Evolutionary conservation across 805 yeast species (phyloP), one percentile per base, ranked within the genome.

Genomic region (Candida namnaoensis): DNA sequence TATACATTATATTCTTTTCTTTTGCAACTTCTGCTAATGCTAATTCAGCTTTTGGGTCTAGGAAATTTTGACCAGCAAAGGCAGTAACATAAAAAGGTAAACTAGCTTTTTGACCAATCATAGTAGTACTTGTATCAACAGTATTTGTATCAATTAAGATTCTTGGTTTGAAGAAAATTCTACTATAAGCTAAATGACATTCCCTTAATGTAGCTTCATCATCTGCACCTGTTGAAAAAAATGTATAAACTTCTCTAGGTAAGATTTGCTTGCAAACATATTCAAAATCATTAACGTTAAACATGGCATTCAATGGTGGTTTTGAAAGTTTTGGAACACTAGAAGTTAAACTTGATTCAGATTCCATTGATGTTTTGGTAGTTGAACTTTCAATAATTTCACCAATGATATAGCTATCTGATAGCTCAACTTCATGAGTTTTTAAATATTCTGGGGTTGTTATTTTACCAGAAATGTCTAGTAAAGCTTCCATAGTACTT

Each of bases 201-300:
- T 65, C 68, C 40, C 67, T 48, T 44, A 69, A 52, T 1, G 76
- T 57, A 27, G 66, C 52, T 49, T 71, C 68, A 53, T 72, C 78
- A 40, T 72, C 74, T 24, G 72, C 56, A 4, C 73, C 77, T 9
- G 76, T 69, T 1, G 68, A 61, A 46, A 56, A 68, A 50, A 68
- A 73, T 27, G 62, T 62, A 63, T 67, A 66, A 2, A 70, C 64
- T 8, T 57, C 48, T 7, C 46, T 52, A 5, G 68, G 57, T 24
- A 66, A 45, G 7, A 57, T 52, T 39, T 63, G 45, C 36, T 53
- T 53, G n/a, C 72, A 70, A 12, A 66, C 53, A 32, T 49, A 56
- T 47, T 68, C 74, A 38, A 68, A 68, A 41, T 68, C 74, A 19
- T 59, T 46, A 27, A 66, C 36, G 38, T 58, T 65, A 50, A 53